phyloP scores from a whole-genome alignment of 2,329 filamentous ascomycete species.

The Blumeria graminis region DNA sequence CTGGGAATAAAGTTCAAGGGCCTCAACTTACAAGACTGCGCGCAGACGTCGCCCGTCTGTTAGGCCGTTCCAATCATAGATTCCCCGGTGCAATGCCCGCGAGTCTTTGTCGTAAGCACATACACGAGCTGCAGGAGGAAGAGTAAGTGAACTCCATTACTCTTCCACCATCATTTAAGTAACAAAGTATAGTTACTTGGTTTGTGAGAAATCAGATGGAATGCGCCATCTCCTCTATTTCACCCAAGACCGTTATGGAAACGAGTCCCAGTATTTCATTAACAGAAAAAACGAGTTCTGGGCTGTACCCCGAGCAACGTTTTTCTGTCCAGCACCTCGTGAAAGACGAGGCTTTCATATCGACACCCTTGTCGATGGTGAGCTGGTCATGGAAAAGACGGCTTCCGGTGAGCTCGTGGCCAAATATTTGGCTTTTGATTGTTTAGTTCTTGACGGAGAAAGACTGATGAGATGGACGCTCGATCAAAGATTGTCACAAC shows the following conservation, averaged over 20 bases:
- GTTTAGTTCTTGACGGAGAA: conserved; percentile 55
- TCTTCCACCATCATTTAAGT: not conserved
- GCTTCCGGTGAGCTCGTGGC: conserved; percentile 42
- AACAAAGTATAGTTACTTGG: conserved; percentile 43
- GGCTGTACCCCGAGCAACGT: conserved; percentile 40
- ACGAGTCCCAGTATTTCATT: conserved; percentile 71
- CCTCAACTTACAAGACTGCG: too few species aligned
- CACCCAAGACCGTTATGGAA: conserved; percentile 34
- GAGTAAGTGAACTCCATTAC: conserved; percentile 31
- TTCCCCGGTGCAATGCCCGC: too few species aligned
- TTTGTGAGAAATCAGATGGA: conserved; percentile 96
- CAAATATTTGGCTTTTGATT: conserved; percentile 84
- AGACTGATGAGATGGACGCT: conserved; percentile 55
- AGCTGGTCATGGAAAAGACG: conserved; percentile 73
- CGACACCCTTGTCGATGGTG: conserved; percentile 70
- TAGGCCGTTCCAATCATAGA: too few species aligned
- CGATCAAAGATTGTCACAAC: conserved; percentile 78
- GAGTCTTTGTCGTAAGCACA: too few species aligned
- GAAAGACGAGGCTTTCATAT: conserved; percentile 46
- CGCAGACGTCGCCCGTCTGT: too few species aligned
- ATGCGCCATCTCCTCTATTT: conserved; percentile 85
- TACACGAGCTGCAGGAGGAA: conserved; percentile 41
- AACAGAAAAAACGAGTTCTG: conserved; percentile 97
- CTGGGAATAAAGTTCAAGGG: too few species aligned
- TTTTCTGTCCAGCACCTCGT: conserved; percentile 58